Evolutionary conservation across 2,329 filamentous ascomycete species (phyloP).

Genomic region (Penicillium sp.): DNA sequence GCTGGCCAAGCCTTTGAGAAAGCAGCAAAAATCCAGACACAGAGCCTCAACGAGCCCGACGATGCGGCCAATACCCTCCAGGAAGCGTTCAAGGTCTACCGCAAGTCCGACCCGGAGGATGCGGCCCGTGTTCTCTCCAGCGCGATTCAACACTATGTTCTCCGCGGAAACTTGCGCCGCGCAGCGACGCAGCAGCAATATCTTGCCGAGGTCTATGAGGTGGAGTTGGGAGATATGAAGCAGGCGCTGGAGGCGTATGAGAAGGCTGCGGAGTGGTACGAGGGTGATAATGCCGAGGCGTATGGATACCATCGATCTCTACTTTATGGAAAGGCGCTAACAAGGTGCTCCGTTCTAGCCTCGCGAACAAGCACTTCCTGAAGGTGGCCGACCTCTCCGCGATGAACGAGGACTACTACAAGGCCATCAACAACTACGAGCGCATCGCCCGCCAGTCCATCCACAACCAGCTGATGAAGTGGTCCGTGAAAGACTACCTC

Average conservation of each 20-base stretch:
- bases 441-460: conserved; percentile 73
- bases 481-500: conserved; percentile 92
- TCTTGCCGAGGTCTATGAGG: conserved; percentile 79
- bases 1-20: conserved; percentile 82
- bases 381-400: conserved; percentile 87
- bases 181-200: conserved; percentile 89
- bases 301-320: conserved; percentile 36
- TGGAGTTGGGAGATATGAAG: conserved; percentile 71
- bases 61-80: conserved; percentile 83
- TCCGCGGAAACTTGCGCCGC: conserved; percentile 83
- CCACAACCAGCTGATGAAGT: conserved; percentile 87
- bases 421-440: conserved; percentile 76
- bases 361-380: conserved; percentile 89
- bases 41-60: conserved; percentile 82
- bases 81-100: conserved; percentile 94
- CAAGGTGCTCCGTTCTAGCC: conserved; percentile 43
- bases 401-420: conserved; percentile 76
- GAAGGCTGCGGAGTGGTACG: conserved; percentile 81
- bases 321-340: not conserved
- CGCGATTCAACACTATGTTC: conserved; percentile 79
- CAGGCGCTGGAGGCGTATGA: conserved; percentile 79
- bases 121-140: conserved; percentile 74
- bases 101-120: conserved; percentile 75
- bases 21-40: conserved; percentile 73
- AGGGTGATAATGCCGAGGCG: conserved; percentile 78